Conservation (phyloP, 305 asterid species). For the Fraxinus angustifolia region DNA sequence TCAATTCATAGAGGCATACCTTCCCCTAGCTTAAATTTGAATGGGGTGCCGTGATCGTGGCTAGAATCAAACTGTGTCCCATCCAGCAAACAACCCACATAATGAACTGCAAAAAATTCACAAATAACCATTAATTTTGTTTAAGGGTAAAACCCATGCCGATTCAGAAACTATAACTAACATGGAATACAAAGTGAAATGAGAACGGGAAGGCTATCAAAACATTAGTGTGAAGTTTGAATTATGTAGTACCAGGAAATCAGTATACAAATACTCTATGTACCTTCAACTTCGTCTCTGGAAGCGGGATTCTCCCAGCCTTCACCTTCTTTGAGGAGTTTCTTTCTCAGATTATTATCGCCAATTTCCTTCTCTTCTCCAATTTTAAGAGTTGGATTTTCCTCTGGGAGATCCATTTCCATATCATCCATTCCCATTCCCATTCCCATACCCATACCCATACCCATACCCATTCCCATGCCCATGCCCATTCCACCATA, state of each 20-base stretch:
- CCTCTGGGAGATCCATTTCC: conserved; percentile 45
- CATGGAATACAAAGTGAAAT: neutral
- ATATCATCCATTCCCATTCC: conserved; percentile 28
- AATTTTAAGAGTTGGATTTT: conserved; percentile 35
- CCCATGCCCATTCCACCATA: conserved; percentile 9
- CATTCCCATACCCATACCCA: neutral
- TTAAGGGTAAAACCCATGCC: neutral
- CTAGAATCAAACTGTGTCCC: conserved; percentile 60
- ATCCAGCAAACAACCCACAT: conserved; percentile 52
- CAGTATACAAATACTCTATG: neutral
- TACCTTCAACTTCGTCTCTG: conserved; percentile 74
- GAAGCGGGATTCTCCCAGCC: conserved; percentile 58
- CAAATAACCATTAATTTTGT: neutral
- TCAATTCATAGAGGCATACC: conserved; percentile 30
- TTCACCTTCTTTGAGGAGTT: conserved; percentile 63
- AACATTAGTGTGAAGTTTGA: neutral
- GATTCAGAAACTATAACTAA: neutral
- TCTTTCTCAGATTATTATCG: conserved; percentile 56
- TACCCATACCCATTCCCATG: neutral
- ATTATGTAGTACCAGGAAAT: neutral
- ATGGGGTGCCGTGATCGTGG: conserved; percentile 39
- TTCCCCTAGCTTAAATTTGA: conserved; percentile 51
- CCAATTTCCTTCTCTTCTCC: conserved; percentile 71
- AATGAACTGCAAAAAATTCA: conserved; percentile 48
- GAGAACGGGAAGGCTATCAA: neutral